Base-by-base conservation (phyloP, 2,329 filamentous ascomycete genomes). In the Aspergillus ustus region DNA sequence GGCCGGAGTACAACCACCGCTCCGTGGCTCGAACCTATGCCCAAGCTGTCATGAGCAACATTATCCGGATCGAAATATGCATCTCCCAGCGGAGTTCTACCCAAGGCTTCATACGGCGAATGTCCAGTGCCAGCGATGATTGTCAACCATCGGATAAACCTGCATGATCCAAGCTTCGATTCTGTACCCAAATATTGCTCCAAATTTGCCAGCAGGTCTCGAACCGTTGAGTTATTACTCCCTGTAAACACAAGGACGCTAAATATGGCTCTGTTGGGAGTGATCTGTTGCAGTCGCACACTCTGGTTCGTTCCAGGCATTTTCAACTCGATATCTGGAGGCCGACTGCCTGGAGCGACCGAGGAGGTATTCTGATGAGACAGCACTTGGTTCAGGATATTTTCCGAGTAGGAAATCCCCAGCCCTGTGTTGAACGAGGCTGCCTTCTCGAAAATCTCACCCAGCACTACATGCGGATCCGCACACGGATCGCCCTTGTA, bases 381-480 rank as follows among this genome's bases (percentile, higher is more conserved):
- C 2, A 5, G n/a, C 28, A n/a, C 7, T 11, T 53, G 34, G 3
- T 57, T 61, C 11, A 61, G 29, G 2, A 61, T 17, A 40, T 61
- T 61, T 19, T 7, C n/a, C 17, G 49, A 48, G 17, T 61, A 61
- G 1, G 40, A 57, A 15, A 61, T 61, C 4, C 59, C 59, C 28
- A 61, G 43, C 2, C 59, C 59, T 2, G 59, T 61, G 15, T 61
- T 61, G 19, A 61, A 61, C 2, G 49, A 34, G 4, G 59, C 59
- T 9, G 59, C 54, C 22, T 53, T 22, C 4, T 61, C 43, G 7
- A 61, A 61, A 2, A 57, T 61, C 49, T 57, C 48, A n/a, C 59
- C 59, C 8, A 61, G 48, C 3, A 61, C 40, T 8, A 61, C 4
- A n/a, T 57, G 46, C 29, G 59, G 59, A 17, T 61, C 59, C n/a